phyloP scores from a whole-genome alignment of 2,329 filamentous ascomycete genomes.

The Grosmannia serpens region DNA sequence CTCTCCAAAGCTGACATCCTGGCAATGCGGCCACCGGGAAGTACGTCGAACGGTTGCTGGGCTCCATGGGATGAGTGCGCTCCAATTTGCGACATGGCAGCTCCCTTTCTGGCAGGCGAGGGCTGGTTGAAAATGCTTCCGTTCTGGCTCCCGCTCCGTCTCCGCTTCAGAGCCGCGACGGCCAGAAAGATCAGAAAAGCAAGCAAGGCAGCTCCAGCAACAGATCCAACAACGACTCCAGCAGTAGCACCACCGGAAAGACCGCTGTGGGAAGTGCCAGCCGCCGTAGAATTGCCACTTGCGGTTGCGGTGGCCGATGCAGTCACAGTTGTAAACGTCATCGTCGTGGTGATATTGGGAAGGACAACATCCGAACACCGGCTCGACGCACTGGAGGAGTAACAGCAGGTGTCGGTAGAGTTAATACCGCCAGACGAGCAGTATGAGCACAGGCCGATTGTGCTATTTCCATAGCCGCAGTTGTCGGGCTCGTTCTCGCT shows the following conservation, averaged over 20 bases:
- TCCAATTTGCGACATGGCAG: constrained; percentile 25
- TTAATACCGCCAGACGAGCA: constrained; percentile 76
- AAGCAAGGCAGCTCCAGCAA: constrained; percentile 61
- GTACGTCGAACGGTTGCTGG: constrained; percentile 46
- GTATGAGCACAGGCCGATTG: constrained; percentile 72
- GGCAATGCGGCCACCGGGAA: constrained; percentile 81
- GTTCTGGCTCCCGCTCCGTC: constrained; percentile 44
- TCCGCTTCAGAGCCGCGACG: constrained; percentile 39
- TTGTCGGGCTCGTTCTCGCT: constrained; percentile 72
- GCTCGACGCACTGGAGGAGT: constrained; percentile 61
- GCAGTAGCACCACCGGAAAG: constrained; percentile 83
- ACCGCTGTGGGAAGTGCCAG: constrained; percentile 21
- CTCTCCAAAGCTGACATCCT: constrained; percentile 91
- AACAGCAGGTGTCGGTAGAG: constrained; percentile 90
- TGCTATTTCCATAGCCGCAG: constrained; percentile 69
- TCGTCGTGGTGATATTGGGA: constrained; percentile 60
- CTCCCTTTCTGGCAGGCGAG: constrained; percentile 51
- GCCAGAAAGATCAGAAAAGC: constrained; percentile 59
- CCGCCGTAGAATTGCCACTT: constrained; percentile 17
- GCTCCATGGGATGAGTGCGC: constrained; percentile 3
- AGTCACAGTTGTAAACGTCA: constrained; percentile 43
- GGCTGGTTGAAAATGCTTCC: constrained; percentile 84
- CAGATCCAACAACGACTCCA: constrained; percentile 73
- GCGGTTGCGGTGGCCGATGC: constrained; percentile 35
- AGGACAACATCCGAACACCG: constrained; percentile 64